phyloP scores from a whole-genome alignment of 2,329 filamentous ascomycete species.

The Aureobasidium sp. region DNA sequence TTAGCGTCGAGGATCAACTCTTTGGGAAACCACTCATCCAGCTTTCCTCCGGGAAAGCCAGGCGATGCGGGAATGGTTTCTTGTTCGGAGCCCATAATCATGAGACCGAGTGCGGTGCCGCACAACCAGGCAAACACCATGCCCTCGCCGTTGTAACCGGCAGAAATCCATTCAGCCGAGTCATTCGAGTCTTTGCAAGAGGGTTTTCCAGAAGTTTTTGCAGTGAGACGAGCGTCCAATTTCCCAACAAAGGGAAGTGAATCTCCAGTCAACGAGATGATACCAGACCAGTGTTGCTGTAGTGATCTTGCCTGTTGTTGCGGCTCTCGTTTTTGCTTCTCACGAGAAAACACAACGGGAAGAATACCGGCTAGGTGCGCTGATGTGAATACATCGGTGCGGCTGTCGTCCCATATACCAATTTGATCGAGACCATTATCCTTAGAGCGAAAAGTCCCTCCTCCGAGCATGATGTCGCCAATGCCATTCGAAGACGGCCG shows the following conservation, averaged over 20 bases:
- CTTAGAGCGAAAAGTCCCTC: not conserved
- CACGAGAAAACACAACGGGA: not conserved
- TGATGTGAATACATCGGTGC: not conserved
- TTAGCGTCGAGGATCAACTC: not conserved
- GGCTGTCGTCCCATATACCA: not conserved
- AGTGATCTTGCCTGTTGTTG: not conserved
- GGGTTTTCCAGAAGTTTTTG: not conserved
- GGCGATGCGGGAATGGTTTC: not conserved
- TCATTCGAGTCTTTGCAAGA: not conserved
- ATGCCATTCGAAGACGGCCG: not conserved
- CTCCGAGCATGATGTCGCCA: not conserved
- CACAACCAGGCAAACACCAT: constrained; percentile 1
- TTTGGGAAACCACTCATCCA: not conserved
- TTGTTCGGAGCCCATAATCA: not conserved
- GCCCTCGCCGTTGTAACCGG: constrained; percentile 1
- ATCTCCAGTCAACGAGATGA: not conserved
- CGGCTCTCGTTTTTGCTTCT: not conserved
- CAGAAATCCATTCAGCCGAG: not conserved
- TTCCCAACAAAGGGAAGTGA: not conserved
- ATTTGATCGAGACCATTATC: not conserved
- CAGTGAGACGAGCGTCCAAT: not conserved
- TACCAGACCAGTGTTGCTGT: constrained; percentile 3
- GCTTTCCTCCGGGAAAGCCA: not conserved
- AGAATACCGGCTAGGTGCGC: not conserved
- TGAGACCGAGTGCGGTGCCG: not conserved